Base-by-base conservation (phyloP, 345 rosid species). In the Populus simonii region DNA sequence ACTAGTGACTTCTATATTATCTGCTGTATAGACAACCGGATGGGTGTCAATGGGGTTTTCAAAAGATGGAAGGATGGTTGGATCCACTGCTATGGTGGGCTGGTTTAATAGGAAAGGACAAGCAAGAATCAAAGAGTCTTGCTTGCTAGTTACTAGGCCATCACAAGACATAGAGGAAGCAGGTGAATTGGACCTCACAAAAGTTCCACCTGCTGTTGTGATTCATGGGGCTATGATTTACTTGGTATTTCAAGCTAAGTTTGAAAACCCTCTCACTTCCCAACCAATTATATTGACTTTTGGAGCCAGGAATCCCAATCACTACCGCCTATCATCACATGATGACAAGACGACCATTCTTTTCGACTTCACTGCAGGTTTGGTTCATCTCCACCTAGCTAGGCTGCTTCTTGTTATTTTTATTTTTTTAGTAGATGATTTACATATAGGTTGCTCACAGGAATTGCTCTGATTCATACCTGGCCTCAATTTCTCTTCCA, bases 1-100 rank as follows among this genome's bases (percentile, higher is more conserved):
- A 72, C 84, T 88, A 20, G 81, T 89, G 87, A 95, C 97, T 7
- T 88, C 91, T 17, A 81, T 95, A 74, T 29, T 91, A 57, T 93
- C 98, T 2, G 98, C 92, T 23, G 61, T 87, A n/a, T 95, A 93
- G 78, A 93, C 98, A 1, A 89, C 89, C 13, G 99, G 99, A 15
- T 93, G 99, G 99, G 96, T 92, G 11, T 94, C 98, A 16, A 88
- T 95, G 0, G 99, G 98, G 9, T 95, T 93, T 80, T 95, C 98
- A 0, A 90, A 72, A 81, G 92, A 92, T 39, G 98, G 99, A n/a
- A 84, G 80, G 88, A 95, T 95, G 99, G 85, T 84, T 27, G 99
- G 99, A 36, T 92, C 98, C 2, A 95, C 94, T 72, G 96, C 97
- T 9, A 91, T 93, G 92, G 88, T 91, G 13, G 98, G 99, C 11